phyloP scores from a whole-genome alignment of 495 filamentous ascomycete species.

The Penicillium arizonense region DNA sequence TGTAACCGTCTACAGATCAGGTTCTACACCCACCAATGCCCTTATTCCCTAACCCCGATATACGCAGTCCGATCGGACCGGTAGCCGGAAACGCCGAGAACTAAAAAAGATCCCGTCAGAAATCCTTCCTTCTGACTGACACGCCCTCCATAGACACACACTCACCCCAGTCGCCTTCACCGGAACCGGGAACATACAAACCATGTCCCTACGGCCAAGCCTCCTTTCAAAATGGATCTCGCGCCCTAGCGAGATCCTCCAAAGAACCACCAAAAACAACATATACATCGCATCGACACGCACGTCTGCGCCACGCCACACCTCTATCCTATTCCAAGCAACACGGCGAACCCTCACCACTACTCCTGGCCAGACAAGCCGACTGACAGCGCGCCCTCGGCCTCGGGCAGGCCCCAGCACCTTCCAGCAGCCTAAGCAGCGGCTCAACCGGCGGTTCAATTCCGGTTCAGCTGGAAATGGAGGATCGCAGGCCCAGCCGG shows the following conservation, averaged over 20 bases:
- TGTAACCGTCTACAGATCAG: not conserved
- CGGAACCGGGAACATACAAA: not conserved
- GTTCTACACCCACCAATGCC: not conserved
- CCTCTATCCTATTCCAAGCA: not conserved
- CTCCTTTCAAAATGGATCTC: slow-evolving; percentile 27
- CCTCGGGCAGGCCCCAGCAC: slow-evolving; percentile 2
- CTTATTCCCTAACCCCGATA: slow-evolving; percentile 2
- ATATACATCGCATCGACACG: not conserved
- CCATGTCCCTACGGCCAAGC: slow-evolving; percentile 19
- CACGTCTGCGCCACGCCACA: not conserved
- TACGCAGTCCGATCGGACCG: slow-evolving; percentile 4
- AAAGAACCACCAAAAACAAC: slow-evolving; percentile 1
- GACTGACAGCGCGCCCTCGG: not conserved
- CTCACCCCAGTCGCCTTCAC: not conserved
- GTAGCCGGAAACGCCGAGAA: slow-evolving; percentile 14
- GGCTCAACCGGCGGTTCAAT: slow-evolving; percentile 24
- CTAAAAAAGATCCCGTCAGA: slow-evolving; percentile 7
- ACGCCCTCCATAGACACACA: too few species aligned
- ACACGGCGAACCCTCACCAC: slow-evolving; percentile 6
- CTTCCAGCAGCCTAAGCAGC: slow-evolving; percentile 10
- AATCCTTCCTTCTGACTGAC: not conserved
- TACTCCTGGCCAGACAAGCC: not conserved
- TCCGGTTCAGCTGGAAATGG: slow-evolving; percentile 13
- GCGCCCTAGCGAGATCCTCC: slow-evolving; percentile 14
- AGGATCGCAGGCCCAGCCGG: slow-evolving; percentile 16